Base-by-base conservation (phyloP, 73 alveolate species). In the Paramecium sexaurelia region DNA sequence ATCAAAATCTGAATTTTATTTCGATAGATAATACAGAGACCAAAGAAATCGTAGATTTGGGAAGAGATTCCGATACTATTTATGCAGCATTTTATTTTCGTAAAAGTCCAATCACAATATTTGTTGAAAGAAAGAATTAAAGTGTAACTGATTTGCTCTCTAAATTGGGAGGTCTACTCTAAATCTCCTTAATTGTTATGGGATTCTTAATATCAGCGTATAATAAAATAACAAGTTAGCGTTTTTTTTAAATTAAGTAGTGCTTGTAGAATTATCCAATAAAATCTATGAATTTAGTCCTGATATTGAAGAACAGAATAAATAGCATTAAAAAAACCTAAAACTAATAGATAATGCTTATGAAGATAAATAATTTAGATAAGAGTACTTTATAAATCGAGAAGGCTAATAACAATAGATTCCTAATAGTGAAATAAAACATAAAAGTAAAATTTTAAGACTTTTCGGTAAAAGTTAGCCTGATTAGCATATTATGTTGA, bases 31-130 rank as follows among this genome's bases (percentile, higher is more conserved):
- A 61, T 10, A 61, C 83, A 29, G 83, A 61, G 43, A 61, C 47
- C 43, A 61, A 61, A 26, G 83, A 61, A 61, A 61, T 61, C 0
- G n/a, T 24, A 13, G 83, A 61, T 61, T 32, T 61, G 7, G 83
- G 83, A 61, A 32, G 83, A 29, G 39, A 26, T 29, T 32, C 39
- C 19, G 83, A 61, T 32, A 61, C 47, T 32, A 29, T 29, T 26
- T 61, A 61, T 61, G 83, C 83, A 10, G 83, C 83, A 26, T 61
- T 61, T 24, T 61, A 61, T 61, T 22, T 61, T 32, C 39, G 83
- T 26, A 61, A 61, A 61, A 61, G 83, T 61, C 83, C 83, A 2
- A 61, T 61, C 8, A 61, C 83, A 10, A 61, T 61, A 6, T 61
- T 29, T 20, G 47, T 61, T 26, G 83, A 29, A 20, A 61, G 83